phyloP scores from a whole-genome alignment of 2,329 filamentous ascomycete genomes.

The Xylariaceae sp. region DNA sequence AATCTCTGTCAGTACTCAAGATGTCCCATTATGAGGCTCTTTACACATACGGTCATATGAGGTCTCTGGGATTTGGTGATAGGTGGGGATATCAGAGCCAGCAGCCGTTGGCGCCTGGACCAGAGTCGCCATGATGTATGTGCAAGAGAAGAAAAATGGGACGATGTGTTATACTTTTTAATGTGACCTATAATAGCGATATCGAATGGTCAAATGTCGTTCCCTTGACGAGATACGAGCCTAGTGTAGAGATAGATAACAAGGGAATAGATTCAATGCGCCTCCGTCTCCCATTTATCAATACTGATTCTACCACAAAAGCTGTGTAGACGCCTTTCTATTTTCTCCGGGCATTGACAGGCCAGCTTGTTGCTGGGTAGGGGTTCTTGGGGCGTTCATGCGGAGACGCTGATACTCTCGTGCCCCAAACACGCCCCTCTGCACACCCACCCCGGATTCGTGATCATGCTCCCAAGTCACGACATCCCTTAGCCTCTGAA shows the following conservation, averaged over 20 bases:
- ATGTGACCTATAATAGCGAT: too few species aligned
- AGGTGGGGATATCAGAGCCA: slow-evolving; percentile 20
- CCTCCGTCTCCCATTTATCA: too few species aligned
- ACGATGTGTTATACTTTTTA: too few species aligned
- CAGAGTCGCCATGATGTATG: slow-evolving; percentile 15
- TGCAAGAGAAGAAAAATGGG: too few species aligned
- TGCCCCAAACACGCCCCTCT: too few species aligned
- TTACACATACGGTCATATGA: slow-evolving; percentile 28
- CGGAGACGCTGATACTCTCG: neutral
- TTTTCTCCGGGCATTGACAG: slow-evolving; percentile 15
- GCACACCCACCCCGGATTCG: too few species aligned
- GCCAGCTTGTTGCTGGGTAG: slow-evolving; percentile 1
- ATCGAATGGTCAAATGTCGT: too few species aligned
- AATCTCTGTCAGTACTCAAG: slow-evolving; percentile 2
- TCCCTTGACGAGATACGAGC: too few species aligned
- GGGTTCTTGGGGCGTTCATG: neutral
- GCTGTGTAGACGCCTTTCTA: slow-evolving; percentile 8
- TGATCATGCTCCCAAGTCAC: neutral
- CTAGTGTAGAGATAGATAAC: too few species aligned
- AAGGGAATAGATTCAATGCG: too few species aligned
- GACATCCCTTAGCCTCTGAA: neutral
- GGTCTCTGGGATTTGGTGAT: slow-evolving; percentile 31
- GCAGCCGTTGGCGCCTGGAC: slow-evolving; percentile 11
- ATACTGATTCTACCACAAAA: too few species aligned
- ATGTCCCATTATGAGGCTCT: slow-evolving; percentile 32